A percentile compares a stretch with the other conserved stretches of the same genome.
Evolutionary conservation across 768 basidiomycete species (phyloP).

Genomic region (Pleurotus tuoliensis): DNA sequence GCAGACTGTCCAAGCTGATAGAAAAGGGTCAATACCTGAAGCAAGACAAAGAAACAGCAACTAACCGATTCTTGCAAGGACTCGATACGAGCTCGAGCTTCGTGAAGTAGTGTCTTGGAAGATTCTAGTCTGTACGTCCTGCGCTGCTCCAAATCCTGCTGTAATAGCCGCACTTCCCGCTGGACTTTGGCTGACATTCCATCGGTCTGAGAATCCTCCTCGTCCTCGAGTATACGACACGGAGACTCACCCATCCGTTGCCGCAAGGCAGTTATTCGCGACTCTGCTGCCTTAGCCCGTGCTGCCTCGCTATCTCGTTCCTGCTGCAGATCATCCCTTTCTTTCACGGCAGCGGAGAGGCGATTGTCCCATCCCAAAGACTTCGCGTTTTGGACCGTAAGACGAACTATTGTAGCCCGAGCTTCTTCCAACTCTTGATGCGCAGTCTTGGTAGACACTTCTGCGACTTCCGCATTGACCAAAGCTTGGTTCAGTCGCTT

Average conservation of each 20-base stretch:
- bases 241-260: conserved; percentile 58
- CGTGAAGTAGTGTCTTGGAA: conserved; percentile 63
- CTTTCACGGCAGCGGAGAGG: conserved; percentile 60
- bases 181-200: conserved; percentile 59
- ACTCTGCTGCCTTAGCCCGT: conserved; percentile 65
- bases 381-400: conserved; percentile 67
- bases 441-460: conserved; percentile 71
- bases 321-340: conserved; percentile 81
- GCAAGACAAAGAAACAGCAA: conserved; percentile 12
- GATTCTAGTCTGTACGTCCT: conserved; percentile 58
- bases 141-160: conserved; percentile 59
- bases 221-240: background rate
- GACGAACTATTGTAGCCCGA: conserved; percentile 57
- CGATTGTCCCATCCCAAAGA: conserved; percentile 69
- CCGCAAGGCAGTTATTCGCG: conserved; percentile 56
- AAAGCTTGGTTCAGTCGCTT: conserved; percentile 79
- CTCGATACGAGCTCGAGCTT: conserved; percentile 61
- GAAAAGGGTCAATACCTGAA: conserved; percentile 9
- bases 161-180: conserved; percentile 58
- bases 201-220: background rate
- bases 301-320: conserved; percentile 72
- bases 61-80: conserved; percentile 56
- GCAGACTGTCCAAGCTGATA: conserved; percentile 39
- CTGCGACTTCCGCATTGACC: conserved; percentile 77
- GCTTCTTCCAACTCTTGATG: conserved; percentile 75